Evolutionary conservation across 2,329 filamentous ascomycete genomes (phyloP), one percentile per base, ranked within the genome.

Genomic region (Cladosporium phlei): DNA sequence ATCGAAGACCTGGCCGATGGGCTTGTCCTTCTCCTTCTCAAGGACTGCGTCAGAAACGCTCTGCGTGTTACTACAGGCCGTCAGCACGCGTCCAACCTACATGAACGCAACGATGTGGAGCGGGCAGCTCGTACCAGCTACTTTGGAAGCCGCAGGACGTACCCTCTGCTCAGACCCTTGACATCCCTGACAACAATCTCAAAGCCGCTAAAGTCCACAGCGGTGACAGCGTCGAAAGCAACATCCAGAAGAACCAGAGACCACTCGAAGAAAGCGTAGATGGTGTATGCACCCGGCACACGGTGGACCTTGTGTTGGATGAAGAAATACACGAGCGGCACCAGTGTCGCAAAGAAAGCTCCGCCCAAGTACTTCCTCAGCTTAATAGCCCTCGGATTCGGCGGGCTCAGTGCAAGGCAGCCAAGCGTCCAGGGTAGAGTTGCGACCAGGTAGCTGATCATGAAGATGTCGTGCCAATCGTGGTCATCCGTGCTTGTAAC

Each of bases 271-370:
- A 98, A 96, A 53, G 93, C 85, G 68, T 98, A 98, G 43, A 78
- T 95, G 1, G 93, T 98, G 69, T 98, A 98, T 24, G 93, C 93
- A 77, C 93, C 93, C 49, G 93, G 77, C 52, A 97, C 81, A 50
- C 84, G 88, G 66, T 98, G 89, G 43, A 98, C 87, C 69, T 98
- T 98, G 75, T 98, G 93, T 67, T 96, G 93, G 54, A 98, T 95
- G 66, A 96, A 98, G 66, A 89, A 98, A 73, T 96, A 97, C 16
- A 97, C 78, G 64, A 98, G 73, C 22, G 90, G 90, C 38, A 96
- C 77, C 22, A 98, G 76, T 4, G 89, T 94, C 43, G 85, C 88
- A 62, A 97, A 98, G 72, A 98, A 98, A 30, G 83, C 76, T 24
- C 79, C 74, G 3, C 86, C 88, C 45, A 97, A 71, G 54, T 85